A percentile compares a stretch with the other conserved stretches of the same genome.
Evolutionary conservation across 2,329 filamentous ascomycete genomes (phyloP).

Genomic region (Sphaerulina musiva): DNA sequence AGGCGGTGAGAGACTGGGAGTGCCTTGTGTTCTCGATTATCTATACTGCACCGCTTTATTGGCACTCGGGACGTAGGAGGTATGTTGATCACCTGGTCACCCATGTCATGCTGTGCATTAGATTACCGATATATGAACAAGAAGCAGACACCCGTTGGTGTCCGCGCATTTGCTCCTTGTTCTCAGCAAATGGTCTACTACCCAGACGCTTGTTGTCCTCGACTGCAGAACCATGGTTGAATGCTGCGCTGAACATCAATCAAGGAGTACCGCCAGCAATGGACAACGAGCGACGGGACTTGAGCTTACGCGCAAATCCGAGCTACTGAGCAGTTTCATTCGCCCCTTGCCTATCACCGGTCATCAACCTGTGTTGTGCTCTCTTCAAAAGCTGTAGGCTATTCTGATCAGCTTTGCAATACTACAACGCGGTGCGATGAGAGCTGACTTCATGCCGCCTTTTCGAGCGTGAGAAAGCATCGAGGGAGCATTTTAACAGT

Average conservation of each 20-base stretch:
- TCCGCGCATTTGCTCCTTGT: background rate
- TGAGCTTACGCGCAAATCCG: too few species aligned
- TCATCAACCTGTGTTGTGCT: too few species aligned
- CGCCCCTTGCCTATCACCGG: too few species aligned
- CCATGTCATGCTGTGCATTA: slow-evolving; percentile 4
- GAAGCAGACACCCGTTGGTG: slow-evolving; percentile 4
- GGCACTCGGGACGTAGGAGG: background rate
- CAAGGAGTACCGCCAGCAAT: too few species aligned
- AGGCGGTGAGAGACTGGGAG: background rate
- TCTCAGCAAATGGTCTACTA: background rate
- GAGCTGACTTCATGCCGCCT: background rate
- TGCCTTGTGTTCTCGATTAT: background rate
- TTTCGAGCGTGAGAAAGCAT: background rate
- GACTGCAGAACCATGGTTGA: background rate
- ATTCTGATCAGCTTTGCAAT: too few species aligned
- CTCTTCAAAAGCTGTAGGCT: too few species aligned
- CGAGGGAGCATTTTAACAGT: background rate
- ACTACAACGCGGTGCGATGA: background rate
- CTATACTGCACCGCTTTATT: background rate
- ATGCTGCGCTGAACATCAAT: too few species aligned
- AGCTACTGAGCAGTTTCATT: too few species aligned
- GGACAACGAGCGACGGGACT: too few species aligned
- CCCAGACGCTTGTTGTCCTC: background rate
- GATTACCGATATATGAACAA: slow-evolving; percentile 5
- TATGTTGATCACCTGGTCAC: background rate